A percentile compares a stretch with the other conserved stretches of the same genome.
phyloP scores from a whole-genome alignment of 2,329 filamentous ascomycete species.

The Botrytis galanthina region DNA sequence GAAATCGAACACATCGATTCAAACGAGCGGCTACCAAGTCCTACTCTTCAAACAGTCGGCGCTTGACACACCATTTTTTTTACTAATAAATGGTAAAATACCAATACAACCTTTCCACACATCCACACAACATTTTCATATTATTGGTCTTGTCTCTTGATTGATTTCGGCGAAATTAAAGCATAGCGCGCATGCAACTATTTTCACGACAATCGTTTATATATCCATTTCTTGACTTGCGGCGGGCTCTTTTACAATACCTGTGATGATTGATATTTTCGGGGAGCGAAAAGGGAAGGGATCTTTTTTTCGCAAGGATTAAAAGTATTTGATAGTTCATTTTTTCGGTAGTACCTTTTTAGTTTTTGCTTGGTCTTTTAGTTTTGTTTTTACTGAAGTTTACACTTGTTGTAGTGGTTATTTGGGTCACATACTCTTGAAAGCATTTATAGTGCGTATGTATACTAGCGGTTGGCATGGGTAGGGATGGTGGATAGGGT shows the following conservation, averaged over 20 bases:
- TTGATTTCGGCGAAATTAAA: not conserved
- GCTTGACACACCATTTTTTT: not conserved
- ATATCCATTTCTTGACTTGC: conserved; percentile 20
- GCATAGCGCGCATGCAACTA: conserved; percentile 13
- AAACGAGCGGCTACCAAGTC: conserved; percentile 12
- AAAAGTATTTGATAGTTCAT: conserved; percentile 9
- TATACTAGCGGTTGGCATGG: conserved; percentile 13
- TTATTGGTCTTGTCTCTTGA: conserved; percentile 11
- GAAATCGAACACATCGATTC: not conserved
- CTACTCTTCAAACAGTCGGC: not conserved
- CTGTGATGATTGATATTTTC: conserved; percentile 14
- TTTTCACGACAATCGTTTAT: conserved; percentile 15
- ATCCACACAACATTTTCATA: conserved; percentile 9
- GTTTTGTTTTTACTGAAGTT: not conserved
- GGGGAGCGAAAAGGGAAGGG: not conserved
- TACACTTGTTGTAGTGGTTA: conserved; percentile 9
- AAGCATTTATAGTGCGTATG: conserved; percentile 8
- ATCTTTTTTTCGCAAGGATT: conserved; percentile 6
- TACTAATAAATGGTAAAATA: not conserved
- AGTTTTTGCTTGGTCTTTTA: not conserved
- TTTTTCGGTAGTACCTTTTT: conserved; percentile 5
- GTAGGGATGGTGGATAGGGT: not conserved
- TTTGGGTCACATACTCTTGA: conserved; percentile 9
- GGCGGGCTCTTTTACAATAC: not conserved
- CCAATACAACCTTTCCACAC: not conserved